Conservation (phyloP, 2,329 filamentous ascomycete species). For the Neofusicoccum sp. region DNA sequence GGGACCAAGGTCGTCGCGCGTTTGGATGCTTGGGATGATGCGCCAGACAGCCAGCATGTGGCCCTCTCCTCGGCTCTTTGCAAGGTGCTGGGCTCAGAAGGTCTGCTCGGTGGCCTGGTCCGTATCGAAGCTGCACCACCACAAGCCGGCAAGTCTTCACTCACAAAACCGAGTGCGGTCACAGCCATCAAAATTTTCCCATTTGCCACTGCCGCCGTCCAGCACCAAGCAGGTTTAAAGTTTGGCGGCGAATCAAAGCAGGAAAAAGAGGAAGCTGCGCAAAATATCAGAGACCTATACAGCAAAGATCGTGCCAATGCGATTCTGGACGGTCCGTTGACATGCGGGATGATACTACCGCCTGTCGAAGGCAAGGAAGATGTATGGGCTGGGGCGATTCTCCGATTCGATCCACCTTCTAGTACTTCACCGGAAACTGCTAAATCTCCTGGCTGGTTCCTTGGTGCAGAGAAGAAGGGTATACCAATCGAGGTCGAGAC, state of each 20-base stretch:
- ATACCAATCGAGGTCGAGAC: constrained; percentile 74
- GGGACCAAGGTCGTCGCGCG: constrained; percentile 74
- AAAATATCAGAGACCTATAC: constrained; percentile 73
- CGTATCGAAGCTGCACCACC: constrained; percentile 81
- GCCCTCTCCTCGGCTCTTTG: constrained; percentile 80
- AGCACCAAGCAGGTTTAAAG: constrained; percentile 67
- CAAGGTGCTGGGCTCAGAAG: constrained; percentile 68
- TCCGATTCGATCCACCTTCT: constrained; percentile 71
- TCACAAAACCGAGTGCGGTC: constrained; percentile 47
- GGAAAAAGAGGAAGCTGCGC: constrained; percentile 75
- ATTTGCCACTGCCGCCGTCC: constrained; percentile 63
- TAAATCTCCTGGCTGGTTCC: constrained; percentile 68
- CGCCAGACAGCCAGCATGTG: constrained; percentile 77
- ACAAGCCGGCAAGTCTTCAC: constrained; percentile 62
- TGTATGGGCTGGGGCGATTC: constrained; percentile 79
- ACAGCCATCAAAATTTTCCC: constrained; percentile 78
- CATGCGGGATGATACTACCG: constrained; percentile 81
- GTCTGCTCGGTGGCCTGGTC: constrained; percentile 81
- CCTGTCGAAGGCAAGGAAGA: constrained; percentile 57
- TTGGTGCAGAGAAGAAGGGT: constrained; percentile 71
- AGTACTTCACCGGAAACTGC: constrained; percentile 40
- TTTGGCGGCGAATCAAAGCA: constrained; percentile 88
- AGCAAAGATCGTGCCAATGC: constrained; percentile 57
- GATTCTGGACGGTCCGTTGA: constrained; percentile 80
- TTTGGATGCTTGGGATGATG: constrained; percentile 79